Conservation (phyloP, 1,284 basidiomycete genomes). For the Heimioporus retisporus region DNA sequence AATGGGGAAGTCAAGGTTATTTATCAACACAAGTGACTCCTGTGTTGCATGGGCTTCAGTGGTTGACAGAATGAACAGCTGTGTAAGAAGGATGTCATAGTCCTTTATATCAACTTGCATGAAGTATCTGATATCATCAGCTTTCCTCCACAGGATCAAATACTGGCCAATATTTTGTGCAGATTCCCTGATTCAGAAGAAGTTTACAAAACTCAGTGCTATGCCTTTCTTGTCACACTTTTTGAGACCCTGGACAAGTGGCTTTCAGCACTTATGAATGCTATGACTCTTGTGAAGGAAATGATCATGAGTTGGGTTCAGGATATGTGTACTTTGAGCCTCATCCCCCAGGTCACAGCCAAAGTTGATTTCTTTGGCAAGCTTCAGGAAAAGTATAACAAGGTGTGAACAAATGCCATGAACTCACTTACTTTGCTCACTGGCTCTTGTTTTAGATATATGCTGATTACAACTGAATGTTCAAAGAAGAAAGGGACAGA, state of each 20-base stretch:
- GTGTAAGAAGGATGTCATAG: conserved; percentile 17
- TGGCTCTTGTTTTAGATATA: no score
- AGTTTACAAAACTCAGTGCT: conserved; percentile 1
- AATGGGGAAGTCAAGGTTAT: conserved; percentile 32
- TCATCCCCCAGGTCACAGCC: not conserved
- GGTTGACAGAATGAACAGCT: conserved; percentile 11
- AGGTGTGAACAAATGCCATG: not conserved
- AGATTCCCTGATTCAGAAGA: not conserved
- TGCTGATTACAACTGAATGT: no score
- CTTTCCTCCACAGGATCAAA: conserved; percentile 21
- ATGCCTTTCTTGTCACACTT: conserved; percentile 22
- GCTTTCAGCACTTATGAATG: not conserved
- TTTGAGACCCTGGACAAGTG: conserved; percentile 16
- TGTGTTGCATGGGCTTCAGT: not conserved
- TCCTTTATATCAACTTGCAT: conserved; percentile 33
- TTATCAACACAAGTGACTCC: conserved; percentile 22
- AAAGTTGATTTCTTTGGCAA: not conserved
- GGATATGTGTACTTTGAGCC: conserved; percentile 11
- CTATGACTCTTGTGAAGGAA: not conserved
- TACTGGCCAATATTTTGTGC: conserved; percentile 23
- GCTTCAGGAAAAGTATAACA: not conserved
- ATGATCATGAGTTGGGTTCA: not conserved
- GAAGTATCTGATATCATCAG: not conserved
- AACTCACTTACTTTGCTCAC: not conserved
- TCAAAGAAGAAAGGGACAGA: no score